Percentiles rank a stretch among this genome's conserved stretches.
Evolutionary conservation across 1,284 basidiomycete species (phyloP).

Genomic region (Austroboletus niveus): DNA sequence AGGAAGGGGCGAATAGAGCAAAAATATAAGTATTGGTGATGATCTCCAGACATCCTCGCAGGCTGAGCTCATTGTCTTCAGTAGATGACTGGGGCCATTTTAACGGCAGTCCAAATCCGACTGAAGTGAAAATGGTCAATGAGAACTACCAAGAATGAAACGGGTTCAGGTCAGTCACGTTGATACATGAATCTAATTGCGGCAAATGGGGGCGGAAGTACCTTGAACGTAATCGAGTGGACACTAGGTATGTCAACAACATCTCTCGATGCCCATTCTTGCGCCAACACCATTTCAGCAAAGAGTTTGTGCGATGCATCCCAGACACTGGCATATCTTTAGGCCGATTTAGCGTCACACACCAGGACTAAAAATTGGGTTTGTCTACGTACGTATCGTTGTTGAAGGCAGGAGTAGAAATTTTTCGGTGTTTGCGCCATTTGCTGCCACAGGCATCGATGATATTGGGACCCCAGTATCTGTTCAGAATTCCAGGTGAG

Average conservation of each 20-base stretch:
- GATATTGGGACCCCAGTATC: neutral
- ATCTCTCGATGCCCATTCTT: constrained; percentile 41
- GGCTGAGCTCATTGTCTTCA: constrained; percentile 39
- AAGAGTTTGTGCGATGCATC: constrained; percentile 27
- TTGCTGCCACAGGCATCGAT: neutral
- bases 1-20: constrained; percentile 36
- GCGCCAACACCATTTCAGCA: constrained; percentile 41
- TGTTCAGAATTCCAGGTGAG: neutral
- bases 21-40: constrained; percentile 34
- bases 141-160: constrained; percentile 35
- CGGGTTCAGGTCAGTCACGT: neutral
- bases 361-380: neutral
- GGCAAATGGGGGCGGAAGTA: constrained; percentile 2
- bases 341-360: neutral
- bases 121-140: constrained; percentile 47
- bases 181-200: neutral
- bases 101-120: constrained; percentile 50
- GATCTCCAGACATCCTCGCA: constrained; percentile 43
- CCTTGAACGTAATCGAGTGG: constrained; percentile 45
- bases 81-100: constrained; percentile 38
- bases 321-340: constrained; percentile 37
- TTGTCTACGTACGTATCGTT: neutral
- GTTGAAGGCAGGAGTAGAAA: neutral
- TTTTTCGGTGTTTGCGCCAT: neutral
- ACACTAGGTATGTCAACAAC: constrained; percentile 37